Conservation (phyloP, 768 basidiomycete genomes). For the Amanita rimosa region DNA sequence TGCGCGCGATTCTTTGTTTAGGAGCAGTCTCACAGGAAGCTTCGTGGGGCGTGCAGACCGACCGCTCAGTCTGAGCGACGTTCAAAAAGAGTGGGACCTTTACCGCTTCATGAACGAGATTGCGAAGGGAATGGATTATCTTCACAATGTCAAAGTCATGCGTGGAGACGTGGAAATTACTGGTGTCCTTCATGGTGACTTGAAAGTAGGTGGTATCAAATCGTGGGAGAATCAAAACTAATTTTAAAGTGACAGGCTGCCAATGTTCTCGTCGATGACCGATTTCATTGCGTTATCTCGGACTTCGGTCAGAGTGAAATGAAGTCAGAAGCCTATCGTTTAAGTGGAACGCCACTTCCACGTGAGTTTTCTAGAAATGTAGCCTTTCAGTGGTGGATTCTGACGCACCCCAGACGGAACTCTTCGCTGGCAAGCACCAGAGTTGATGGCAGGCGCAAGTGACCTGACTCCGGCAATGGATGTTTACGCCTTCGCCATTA, state of each 20-base stretch:
- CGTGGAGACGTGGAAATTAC: conserved; percentile 75
- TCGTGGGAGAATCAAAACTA: neutral
- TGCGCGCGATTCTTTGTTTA: conserved; percentile 4
- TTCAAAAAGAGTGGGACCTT: conserved; percentile 29
- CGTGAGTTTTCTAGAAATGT: conserved; percentile 22
- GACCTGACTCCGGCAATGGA: conserved; percentile 45
- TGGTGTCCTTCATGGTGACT: neutral
- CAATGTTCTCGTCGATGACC: conserved; percentile 69
- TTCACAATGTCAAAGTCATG: conserved; percentile 56
- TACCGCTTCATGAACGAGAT: conserved; percentile 64
- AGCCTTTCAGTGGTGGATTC: neutral
- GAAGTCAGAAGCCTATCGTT: conserved; percentile 57
- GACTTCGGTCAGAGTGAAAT: conserved; percentile 83
- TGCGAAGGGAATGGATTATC: conserved; percentile 76
- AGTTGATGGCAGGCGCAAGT: conserved; percentile 41
- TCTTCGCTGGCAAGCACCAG: conserved; percentile 63
- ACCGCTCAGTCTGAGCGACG: conserved; percentile 2
- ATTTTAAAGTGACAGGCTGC: conserved; percentile 29
- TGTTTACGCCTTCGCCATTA: conserved; percentile 62
- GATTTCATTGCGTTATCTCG: conserved; percentile 57
- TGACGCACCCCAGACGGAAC: conserved; percentile 38
- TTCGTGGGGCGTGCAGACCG: conserved; percentile 4
- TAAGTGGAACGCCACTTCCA: conserved; percentile 38
- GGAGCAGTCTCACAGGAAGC: neutral
- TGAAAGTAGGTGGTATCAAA: conserved; percentile 1